These are phyloP conservation scores for Puccinia triticina DNA, from an alignment of 1,284 basidiomycete genomes.

Conservation along the genomic window DNA sequence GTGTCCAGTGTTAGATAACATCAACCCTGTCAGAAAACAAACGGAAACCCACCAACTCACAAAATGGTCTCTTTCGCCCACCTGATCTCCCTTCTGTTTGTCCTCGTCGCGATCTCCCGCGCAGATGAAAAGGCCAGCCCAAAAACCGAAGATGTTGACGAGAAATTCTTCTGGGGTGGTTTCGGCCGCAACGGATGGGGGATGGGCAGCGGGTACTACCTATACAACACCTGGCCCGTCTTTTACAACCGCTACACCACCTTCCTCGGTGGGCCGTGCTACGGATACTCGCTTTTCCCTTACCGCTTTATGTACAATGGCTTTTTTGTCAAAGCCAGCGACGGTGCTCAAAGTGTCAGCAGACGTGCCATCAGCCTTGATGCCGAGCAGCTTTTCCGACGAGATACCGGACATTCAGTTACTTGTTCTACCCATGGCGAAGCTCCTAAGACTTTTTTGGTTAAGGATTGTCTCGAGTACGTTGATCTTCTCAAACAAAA, in stretches of 20 bases:
- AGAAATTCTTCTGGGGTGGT: not conserved
- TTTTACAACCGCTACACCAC: not conserved
- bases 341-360: not conserved
- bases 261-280: not conserved
- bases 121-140: not conserved
- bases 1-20: no score
- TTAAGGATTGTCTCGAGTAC: not conserved
- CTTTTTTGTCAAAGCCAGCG: slow-evolving; percentile 3
- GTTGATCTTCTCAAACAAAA: not conserved
- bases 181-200: not conserved
- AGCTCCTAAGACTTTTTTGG: not conserved
- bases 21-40: no score
- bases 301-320: not conserved
- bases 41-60: no score
- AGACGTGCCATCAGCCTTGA: not conserved
- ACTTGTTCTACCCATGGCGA: not conserved
- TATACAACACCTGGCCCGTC: not conserved
- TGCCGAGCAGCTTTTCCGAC: not conserved
- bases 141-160: not conserved
- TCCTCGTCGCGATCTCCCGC: not conserved
- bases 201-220: not conserved
- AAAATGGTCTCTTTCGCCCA: slow-evolving; percentile 7
- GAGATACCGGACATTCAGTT: not conserved
- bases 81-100: not conserved
- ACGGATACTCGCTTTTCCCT: not conserved